Conservation (phyloP, 345 rosid species). For the Aquilaria yunnanensis region DNA sequence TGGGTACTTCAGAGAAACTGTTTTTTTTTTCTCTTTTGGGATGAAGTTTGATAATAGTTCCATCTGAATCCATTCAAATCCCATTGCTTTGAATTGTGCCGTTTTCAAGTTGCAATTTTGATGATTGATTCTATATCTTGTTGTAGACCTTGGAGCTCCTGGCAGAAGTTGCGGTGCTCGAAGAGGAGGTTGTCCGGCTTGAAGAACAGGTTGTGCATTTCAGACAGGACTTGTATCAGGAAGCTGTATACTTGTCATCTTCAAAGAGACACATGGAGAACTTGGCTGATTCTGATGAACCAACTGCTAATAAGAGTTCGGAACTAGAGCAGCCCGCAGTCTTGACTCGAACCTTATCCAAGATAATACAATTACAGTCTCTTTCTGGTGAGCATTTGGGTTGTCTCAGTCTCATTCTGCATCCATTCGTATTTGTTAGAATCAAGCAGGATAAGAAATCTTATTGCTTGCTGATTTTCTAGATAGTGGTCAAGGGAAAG, state of each 20-base stretch:
- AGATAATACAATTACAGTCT: constrained; percentile 18
- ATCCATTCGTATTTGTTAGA: constrained; percentile 4
- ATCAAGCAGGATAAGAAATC: background rate
- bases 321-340: constrained; percentile 22
- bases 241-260: constrained; percentile 55
- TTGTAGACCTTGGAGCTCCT: constrained; percentile 75
- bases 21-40: background rate
- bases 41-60: no score
- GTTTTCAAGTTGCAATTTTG: constrained; percentile 9
- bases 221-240: constrained; percentile 69
- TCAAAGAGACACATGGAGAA: constrained; percentile 38
- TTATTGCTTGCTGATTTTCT: constrained; percentile 8
- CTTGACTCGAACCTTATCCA: constrained; percentile 16
- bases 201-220: constrained; percentile 76
- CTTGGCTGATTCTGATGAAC: constrained; percentile 24
- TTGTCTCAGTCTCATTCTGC: background rate
- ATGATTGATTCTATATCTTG: constrained; percentile 22
- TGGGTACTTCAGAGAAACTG: background rate
- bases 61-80: no score
- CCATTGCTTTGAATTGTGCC: no score
- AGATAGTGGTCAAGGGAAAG: constrained; percentile 38
- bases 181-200: constrained; percentile 81
- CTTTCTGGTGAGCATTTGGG: constrained; percentile 29
- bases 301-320: constrained; percentile 20
- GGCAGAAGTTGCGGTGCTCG: constrained; percentile 94